phyloP scores from a whole-genome alignment of 2,329 filamentous ascomycete genomes.

The Sporothrix pseudoabietina region DNA sequence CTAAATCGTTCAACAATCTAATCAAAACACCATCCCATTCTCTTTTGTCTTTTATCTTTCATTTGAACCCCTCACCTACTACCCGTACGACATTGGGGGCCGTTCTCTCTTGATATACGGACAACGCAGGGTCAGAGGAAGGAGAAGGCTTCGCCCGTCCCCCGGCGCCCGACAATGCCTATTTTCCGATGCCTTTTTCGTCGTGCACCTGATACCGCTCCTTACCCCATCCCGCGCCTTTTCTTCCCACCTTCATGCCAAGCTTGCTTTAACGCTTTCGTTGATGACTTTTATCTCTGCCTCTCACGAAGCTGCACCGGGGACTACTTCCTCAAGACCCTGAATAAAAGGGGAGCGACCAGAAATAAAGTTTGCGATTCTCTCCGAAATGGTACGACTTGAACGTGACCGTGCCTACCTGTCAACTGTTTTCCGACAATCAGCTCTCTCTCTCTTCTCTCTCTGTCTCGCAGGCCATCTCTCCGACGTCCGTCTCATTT shows the following conservation, averaged over 20 bases:
- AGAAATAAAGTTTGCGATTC: neutral
- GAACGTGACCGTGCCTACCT: neutral
- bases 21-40: neutral
- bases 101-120: neutral
- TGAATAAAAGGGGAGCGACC: neutral
- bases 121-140: neutral
- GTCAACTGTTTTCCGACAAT: neutral
- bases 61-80: neutral
- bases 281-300: neutral
- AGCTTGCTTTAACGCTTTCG: neutral
- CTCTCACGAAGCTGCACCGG: neutral
- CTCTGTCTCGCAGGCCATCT: neutral
- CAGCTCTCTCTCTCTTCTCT: no score
- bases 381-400: neutral
- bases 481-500: neutral
- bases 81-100: neutral
- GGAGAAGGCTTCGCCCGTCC: neutral
- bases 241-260: neutral
- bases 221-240: neutral
- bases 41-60: neutral
- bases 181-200: neutral
- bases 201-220: neutral
- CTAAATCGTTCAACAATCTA: neutral
- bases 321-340: neutral
- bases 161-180: neutral